Base-by-base conservation (phyloP, 768 basidiomycete species). In the Tylopilus subfusipes region DNA sequence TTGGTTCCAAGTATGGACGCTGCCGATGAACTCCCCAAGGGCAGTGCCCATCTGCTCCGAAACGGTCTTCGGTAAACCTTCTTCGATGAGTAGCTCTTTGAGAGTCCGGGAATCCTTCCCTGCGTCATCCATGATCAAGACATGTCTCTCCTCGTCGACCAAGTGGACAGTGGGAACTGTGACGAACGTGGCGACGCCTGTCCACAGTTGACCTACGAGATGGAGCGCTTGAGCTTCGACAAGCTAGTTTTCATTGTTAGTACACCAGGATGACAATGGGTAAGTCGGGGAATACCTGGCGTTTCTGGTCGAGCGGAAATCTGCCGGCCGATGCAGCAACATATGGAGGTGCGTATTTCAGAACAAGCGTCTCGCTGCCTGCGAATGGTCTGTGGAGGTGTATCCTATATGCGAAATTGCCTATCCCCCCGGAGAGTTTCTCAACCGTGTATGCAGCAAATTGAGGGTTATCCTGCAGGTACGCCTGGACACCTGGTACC, bases 111-210 rank as follows among this genome's bases (percentile, higher is more conserved):
- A 42, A 4, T 65, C 57, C 30, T 62, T 64, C 4, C 86, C 85
- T 48, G 74, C 76, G 54, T 88, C 86, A 42, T 84, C 81, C 76
- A 87, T 84, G 63, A 88, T 76, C 36, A 87, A 74, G 14, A 77
- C 78, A 55, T 79, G 72, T 11, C 64, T 72, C 24, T 68, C 70
- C 38, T 75, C 64, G 59, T 88, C 85, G 62, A 80, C 78, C 31
- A 73, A 66, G 60, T 79, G 70, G 16, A 86, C 70, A 7, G 53
- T 63, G 2, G 85, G 84, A 5, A 81, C 77, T 2, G 73, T 76
- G 45, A 82, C 74, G 18, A 78, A 48, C 3, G 76, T 68, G 24
- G 73, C 66, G 18, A 50, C 52, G 10, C 73, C 8, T 2, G 33
- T 33, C 22, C 78, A 60, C 63, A 73, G 70, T 46, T 60, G 66